phyloP scores from a whole-genome alignment of 768 basidiomycete species.

The Leccinellum rugosiceps region DNA sequence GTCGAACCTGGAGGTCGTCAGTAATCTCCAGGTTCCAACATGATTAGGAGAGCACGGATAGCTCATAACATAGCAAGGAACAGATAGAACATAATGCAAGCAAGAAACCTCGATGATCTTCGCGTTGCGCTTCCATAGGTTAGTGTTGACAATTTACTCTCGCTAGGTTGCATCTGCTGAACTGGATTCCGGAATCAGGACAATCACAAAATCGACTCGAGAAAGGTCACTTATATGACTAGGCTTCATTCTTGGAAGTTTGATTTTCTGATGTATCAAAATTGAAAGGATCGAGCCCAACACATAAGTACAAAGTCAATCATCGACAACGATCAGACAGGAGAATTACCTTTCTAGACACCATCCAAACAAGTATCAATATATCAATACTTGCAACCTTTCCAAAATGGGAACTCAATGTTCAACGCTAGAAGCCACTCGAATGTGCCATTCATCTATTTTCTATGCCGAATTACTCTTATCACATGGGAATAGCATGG shows the following conservation, averaged over 20 bases:
- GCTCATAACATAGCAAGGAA: neutral
- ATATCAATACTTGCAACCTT: neutral
- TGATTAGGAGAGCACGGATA: neutral
- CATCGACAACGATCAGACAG: too few species aligned
- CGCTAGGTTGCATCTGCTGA: neutral
- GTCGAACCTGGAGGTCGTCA: neutral
- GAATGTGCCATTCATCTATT: too few species aligned
- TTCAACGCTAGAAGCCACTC: neutral
- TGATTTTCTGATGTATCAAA: neutral
- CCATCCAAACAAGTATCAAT: neutral
- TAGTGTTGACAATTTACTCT: neutral
- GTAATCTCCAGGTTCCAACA: neutral
- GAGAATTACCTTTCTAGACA: neutral
- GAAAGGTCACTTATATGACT: neutral
- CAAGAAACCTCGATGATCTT: neutral
- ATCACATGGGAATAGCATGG: too few species aligned
- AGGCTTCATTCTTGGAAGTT: neutral
- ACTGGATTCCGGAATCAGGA: neutral
- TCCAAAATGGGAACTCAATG: slow-evolving; percentile 2
- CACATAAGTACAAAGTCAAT: too few species aligned
- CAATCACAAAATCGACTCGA: neutral
- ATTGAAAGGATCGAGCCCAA: neutral
- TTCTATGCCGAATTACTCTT: too few species aligned
- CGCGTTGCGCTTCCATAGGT: neutral
- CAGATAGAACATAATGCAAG: neutral